Base-by-base conservation (phyloP, 495 filamentous ascomycete species). In the Cercophora scortea region DNA sequence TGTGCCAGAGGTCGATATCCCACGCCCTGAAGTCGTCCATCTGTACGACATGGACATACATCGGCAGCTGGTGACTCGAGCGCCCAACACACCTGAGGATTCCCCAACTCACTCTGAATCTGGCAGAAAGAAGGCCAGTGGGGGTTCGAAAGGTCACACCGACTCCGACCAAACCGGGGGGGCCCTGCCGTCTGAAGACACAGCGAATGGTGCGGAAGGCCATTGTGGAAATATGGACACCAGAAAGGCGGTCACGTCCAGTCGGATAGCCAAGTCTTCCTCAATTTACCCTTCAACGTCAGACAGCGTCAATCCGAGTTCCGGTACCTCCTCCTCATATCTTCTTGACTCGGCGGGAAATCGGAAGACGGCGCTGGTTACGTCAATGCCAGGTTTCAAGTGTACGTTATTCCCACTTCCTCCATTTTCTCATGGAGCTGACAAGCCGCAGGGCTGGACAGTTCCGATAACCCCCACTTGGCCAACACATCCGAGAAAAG, bases 11-110 rank as follows among this genome's bases (percentile, higher is more conserved):
- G 47, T 60, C 7, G 59, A 60, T 34, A 45, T 56, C 8, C 55
- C 59, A 12, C 57, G 60, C 17, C 61, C 61, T 1, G 61, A 65
- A 35, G 47, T 49, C 32, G 49, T 60, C 32, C 63, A 60, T 51
- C 53, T 64, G 12, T 56, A 58, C 38, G 63, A 63, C 32, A 61
- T 61, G 56, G 61, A 66, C 42, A 63, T 64, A 35, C 57, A 57
- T 36, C 45, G 49, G 7, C 63, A 64, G 4, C 52, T 64, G 1
- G 54, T 46, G 6, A 56, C 61, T 34, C 61, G 36, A 6, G 51
- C 58, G 16, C 42, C 52, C 9, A 61, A 52, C 39, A 62, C 56
- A 4, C 57, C 57, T 8, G 48, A 47, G 13, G 44, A 49, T 4
- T 59, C 61, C 7, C 47, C 44, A 25, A 45, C 13, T 9, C 55